Base-by-base conservation (phyloP, 1,139 yeast species). In the Pichia sp. region DNA sequence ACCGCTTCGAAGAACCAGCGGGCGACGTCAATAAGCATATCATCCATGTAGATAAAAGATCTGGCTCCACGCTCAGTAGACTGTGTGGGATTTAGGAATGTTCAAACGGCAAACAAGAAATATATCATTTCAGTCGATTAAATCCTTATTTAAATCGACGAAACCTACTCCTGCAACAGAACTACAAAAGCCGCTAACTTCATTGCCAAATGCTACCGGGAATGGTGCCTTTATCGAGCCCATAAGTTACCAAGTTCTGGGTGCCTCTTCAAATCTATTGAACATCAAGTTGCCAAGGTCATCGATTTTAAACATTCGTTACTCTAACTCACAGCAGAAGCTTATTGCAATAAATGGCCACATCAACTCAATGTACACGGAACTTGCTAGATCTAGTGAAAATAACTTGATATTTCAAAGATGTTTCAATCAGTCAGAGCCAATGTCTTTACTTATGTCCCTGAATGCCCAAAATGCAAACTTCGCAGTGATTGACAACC, bases 221-320 rank as follows among this genome's bases (percentile, higher is more conserved):
- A 58, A 63, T 3, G 76, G 74, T 1, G 71, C 73, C 1, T 72
- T 72, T 55, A 60, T 59, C 49, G 71, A 70, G 41, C 75, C 80
- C 9, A 59, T 63, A 8, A 66, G 63, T 39, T 75, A 77, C 55
- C 71, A 72, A 47, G 74, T 74, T 6, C 56, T 78, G 36, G 82
- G 81, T 2, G 66, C 68, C 23, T 73, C 75, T 1, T 66, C 74
- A 4, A 70, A 76, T 8, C 55, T 79, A 53, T 60, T 79, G 43
- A 74, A 72, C 48, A 68, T 79, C 42, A 69, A 75, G 28, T 60
- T 79, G 8, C 84, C 84, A 4, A 70, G 80, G 5, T 76, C 80
- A 1, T 66, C 79, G 3, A 67, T 74, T 3, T 59, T 80, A 25
- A 76, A 71, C 56, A 50, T 68, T 19, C 59, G 70, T 31, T 65